Percentiles rank a stretch among this genome's conserved stretches.
Evolutionary conservation across 169 alveolate genomes (phyloP).

Genomic region (Plasmodium blacklocki): DNA sequence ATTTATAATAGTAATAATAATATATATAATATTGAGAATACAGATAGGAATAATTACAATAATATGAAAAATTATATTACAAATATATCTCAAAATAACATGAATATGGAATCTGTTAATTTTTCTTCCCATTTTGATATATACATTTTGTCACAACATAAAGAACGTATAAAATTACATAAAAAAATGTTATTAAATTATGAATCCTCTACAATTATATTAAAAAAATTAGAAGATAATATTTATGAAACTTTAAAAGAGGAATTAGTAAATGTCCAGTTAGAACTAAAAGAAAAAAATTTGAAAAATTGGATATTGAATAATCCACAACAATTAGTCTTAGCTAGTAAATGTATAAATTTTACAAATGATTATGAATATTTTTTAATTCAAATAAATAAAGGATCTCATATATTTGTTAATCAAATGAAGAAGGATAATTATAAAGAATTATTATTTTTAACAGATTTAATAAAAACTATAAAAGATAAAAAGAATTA

Average conservation of each 20-base stretch:
- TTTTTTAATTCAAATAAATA: constrained; percentile 66
- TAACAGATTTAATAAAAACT: constrained; percentile 66
- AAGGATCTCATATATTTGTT: constrained; percentile 73
- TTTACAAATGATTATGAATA: constrained; percentile 75
- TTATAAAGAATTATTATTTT: constrained; percentile 40
- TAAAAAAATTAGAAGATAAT: constrained; percentile 66
- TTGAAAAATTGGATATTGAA: constrained; percentile 55
- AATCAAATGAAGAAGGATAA: constrained; percentile 69
- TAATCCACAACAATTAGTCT: constrained; percentile 58
- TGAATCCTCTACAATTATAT: constrained; percentile 54
- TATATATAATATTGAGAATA: neutral
- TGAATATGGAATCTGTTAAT: neutral
- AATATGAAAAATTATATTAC: neutral
- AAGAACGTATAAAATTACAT: constrained; percentile 42
- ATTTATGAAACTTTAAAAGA: constrained; percentile 56
- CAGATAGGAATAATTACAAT: neutral
- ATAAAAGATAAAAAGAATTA: constrained; percentile 70
- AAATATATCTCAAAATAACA: neutral
- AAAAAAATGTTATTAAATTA: constrained; percentile 51
- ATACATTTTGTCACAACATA: constrained; percentile 51
- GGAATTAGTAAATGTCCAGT: constrained; percentile 71
- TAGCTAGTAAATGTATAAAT: constrained; percentile 62
- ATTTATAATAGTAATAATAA: too few relatives aligned
- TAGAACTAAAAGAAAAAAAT: constrained; percentile 58
- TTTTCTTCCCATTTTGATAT: constrained; percentile 52